Evolutionary conservation across 2,329 filamentous ascomycete species (phyloP).

Genomic region (Cytospora paraplurivora): DNA sequence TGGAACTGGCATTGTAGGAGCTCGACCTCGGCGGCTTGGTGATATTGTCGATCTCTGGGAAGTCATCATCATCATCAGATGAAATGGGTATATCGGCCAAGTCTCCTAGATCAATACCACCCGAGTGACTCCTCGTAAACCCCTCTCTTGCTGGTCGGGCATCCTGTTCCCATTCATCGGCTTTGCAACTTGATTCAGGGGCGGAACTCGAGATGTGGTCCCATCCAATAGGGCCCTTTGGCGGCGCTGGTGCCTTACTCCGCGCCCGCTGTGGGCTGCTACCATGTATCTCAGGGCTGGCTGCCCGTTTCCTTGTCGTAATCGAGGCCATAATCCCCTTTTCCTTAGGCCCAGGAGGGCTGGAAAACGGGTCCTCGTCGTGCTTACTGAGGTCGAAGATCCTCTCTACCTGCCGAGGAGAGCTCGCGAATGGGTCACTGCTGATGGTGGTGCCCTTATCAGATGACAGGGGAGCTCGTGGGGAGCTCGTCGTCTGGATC

Average conservation of each 20-base stretch:
- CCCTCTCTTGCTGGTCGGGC: not conserved
- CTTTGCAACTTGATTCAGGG: slow-evolving; percentile 40
- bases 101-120: slow-evolving; percentile 40
- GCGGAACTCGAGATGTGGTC: slow-evolving; percentile 58
- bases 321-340: slow-evolving; percentile 19
- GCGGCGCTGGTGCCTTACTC: slow-evolving; percentile 24
- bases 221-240: slow-evolving; percentile 41
- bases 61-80: slow-evolving; percentile 43
- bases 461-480: slow-evolving; percentile 24
- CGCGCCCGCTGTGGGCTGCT: slow-evolving; percentile 32
- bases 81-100: slow-evolving; percentile 38
- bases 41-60: slow-evolving; percentile 51
- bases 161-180: slow-evolving; percentile 27
- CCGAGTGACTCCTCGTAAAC: slow-evolving; percentile 29
- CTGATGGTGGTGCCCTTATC: slow-evolving; percentile 6
- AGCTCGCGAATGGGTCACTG: slow-evolving; percentile 24
- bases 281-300: slow-evolving; percentile 30
- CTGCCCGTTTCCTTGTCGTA: slow-evolving; percentile 23
- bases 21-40: slow-evolving; percentile 21
- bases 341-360: slow-evolving; percentile 26
- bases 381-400: slow-evolving; percentile 10
- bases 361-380: slow-evolving; percentile 33
- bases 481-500: slow-evolving; percentile 45
- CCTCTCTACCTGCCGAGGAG: slow-evolving; percentile 21
- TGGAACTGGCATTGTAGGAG: slow-evolving; percentile 7